These are phyloP conservation scores for Pyrenophora graminea DNA, from an alignment of 2,329 filamentous ascomycete genomes.

Conservation along the genomic window DNA sequence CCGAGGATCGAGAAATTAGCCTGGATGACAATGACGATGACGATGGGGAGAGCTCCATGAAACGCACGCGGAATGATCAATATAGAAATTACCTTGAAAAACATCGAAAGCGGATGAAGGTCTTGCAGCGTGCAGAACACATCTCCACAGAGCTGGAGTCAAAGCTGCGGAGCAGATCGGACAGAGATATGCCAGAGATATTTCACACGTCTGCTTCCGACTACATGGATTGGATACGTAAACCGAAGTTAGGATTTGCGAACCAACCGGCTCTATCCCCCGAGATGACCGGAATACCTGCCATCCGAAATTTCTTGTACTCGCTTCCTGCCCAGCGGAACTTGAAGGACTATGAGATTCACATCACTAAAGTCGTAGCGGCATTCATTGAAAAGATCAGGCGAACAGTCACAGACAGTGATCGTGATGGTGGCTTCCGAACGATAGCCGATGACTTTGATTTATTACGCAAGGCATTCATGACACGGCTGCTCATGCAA, in stretches of 20 bases:
- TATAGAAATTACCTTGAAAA: conserved; percentile 22
- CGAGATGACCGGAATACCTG: conserved; percentile 22
- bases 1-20: not conserved
- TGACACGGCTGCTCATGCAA: not conserved
- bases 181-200: conserved; percentile 1
- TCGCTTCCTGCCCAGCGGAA: conserved; percentile 21
- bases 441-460: conserved; percentile 23
- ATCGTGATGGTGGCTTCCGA: conserved; percentile 19
- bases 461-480: not conserved
- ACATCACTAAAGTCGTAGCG: conserved; percentile 10
- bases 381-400: conserved; percentile 21
- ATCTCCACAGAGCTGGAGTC: conserved; percentile 15
- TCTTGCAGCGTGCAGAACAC: conserved; percentile 9
- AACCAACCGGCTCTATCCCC: conserved; percentile 17
- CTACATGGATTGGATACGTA: conserved; percentile 26
- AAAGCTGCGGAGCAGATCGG: conserved; percentile 8
- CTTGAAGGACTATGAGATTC: conserved; percentile 12
- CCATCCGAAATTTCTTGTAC: conserved; percentile 17
- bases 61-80: not conserved
- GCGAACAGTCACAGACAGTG: conserved; percentile 7
- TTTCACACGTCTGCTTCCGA: conserved; percentile 24
- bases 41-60: not conserved
- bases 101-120: conserved; percentile 7
- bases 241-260: conserved; percentile 13
- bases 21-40: conserved; percentile 3